Base-by-base conservation (phyloP, 2,329 filamentous ascomycete species). In the Ramichloridium luteum region DNA sequence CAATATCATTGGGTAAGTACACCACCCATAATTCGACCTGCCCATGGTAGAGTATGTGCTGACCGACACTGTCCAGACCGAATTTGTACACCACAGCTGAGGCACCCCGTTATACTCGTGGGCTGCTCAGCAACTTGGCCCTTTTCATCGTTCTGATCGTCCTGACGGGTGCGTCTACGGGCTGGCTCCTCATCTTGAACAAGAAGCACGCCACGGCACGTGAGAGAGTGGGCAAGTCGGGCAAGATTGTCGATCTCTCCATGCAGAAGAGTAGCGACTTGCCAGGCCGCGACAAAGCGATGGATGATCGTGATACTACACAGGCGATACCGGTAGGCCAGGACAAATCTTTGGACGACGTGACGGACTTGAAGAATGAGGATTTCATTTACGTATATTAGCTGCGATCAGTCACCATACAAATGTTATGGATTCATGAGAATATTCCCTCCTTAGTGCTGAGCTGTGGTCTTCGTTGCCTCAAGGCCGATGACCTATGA, bases 11-110 rank as follows among this genome's bases (percentile, higher is more conserved):
- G 76, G 75, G 28, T 29, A 20, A 25, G 32, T 18, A 11, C 9
- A 6, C 6, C 15, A 9, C n/a, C n/a, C n/a, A n/a, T n/a, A n/a
- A n/a, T n/a, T n/a, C n/a, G n/a, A n/a, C n/a, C n/a, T n/a, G n/a
- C n/a, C n/a, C n/a, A n/a, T n/a, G n/a, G n/a, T n/a, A n/a, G n/a
- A n/a, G n/a, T n/a, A n/a, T n/a, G n/a, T n/a, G n/a, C n/a, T n/a
- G n/a, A n/a, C 25, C 8, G 13, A 27, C 6, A 8, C 25, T 27
- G 8, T 8, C 13, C 11, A 27, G 13, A 27, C 76, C 76, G 0
- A 65, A 74, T 28, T 58, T 80, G 0, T 80, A 77, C 50, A 74
- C 68, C 3, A 68, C 71, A 0, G 63, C 63, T 2, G 72, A 78
- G 44, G 67, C 65, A 17, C 74, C 74, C 0, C 52, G 63, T 2